A percentile compares a stretch with the other conserved stretches of the same genome.
phyloP scores from a whole-genome alignment of 202 grass and related monocot genomes.

The Carex sylvatica region DNA sequence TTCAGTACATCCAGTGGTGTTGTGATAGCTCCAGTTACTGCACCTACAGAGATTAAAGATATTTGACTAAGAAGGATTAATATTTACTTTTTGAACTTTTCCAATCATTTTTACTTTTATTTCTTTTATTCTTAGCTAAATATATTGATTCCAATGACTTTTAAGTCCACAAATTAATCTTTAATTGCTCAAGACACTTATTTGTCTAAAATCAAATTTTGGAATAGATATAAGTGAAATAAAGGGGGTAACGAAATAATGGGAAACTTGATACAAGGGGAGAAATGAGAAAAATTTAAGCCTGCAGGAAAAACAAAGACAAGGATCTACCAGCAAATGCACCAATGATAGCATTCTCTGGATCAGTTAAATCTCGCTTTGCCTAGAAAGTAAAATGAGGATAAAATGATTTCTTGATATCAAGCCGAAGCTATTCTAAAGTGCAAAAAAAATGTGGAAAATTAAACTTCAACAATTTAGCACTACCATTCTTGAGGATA shows the following conservation, averaged over 20 bases:
- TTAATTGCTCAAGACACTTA: neutral
- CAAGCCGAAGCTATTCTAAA: neutral
- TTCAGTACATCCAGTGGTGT: slow-evolving; percentile 93
- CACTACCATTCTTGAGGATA: neutral
- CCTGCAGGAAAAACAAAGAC: neutral
- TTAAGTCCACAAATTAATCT: neutral
- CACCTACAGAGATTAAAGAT: slow-evolving; percentile 35
- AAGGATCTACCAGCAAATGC: slow-evolving; percentile 73
- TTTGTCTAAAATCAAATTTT: neutral
- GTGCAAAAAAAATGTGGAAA: neutral
- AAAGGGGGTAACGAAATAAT: neutral
- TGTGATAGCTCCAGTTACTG: slow-evolving; percentile 89
- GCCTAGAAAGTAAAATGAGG: slow-evolving; percentile 38
- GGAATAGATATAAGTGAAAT: neutral
- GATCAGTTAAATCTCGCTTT: slow-evolving; percentile 83
- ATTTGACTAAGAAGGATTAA: neutral
- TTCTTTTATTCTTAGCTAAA: neutral
- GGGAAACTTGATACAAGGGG: neutral
- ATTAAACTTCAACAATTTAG: neutral
- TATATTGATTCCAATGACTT: too few species aligned
- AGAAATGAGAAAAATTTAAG: neutral
- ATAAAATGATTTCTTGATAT: neutral
- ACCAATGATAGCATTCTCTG: slow-evolving; percentile 93
- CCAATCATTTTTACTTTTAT: neutral
- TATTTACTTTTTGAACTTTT: neutral